Percentiles rank a stretch among this genome's conserved stretches.
Evolutionary conservation across 139 green algal species (phyloP).

Genomic region (Micromonas commoda): DNA sequence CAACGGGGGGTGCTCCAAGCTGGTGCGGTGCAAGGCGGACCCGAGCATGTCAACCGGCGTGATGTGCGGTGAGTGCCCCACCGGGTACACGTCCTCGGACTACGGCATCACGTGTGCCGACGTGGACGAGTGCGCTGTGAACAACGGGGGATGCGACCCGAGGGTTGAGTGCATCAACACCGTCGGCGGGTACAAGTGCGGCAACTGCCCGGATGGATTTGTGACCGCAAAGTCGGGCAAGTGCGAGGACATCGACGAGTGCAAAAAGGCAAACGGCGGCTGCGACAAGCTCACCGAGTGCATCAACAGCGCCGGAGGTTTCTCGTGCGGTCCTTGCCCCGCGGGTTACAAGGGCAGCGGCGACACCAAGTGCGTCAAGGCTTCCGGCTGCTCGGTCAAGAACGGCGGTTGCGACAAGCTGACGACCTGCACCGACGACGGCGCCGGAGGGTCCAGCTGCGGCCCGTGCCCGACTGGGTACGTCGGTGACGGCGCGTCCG

Average conservation of each 20-base stretch:
- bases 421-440: neutral
- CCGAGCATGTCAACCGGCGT: neutral
- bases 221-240: neutral
- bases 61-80: constrained; percentile 5
- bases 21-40: neutral
- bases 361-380: too few relatives aligned
- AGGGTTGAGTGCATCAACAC: constrained; percentile 11
- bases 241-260: constrained; percentile 1
- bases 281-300: constrained; percentile 13
- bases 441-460: too few relatives aligned
- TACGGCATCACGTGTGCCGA: constrained; percentile 9
- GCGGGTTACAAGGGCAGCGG: too few relatives aligned
- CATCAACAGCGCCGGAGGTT: constrained; percentile 7
- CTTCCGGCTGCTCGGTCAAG: too few relatives aligned
- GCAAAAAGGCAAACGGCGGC: constrained; percentile 6
- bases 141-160: constrained; percentile 19
- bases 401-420: too few relatives aligned
- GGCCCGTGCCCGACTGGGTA: too few relatives aligned
- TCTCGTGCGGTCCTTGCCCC: constrained; percentile 14
- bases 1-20: constrained; percentile 1
- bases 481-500: too few relatives aligned
- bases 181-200: neutral
- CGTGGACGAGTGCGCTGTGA: constrained; percentile 7
- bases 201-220: constrained; percentile 11
- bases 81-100: neutral